phyloP scores from a whole-genome alignment of 2,329 filamentous ascomycete species.

The Pyrenochaeta sp. region DNA sequence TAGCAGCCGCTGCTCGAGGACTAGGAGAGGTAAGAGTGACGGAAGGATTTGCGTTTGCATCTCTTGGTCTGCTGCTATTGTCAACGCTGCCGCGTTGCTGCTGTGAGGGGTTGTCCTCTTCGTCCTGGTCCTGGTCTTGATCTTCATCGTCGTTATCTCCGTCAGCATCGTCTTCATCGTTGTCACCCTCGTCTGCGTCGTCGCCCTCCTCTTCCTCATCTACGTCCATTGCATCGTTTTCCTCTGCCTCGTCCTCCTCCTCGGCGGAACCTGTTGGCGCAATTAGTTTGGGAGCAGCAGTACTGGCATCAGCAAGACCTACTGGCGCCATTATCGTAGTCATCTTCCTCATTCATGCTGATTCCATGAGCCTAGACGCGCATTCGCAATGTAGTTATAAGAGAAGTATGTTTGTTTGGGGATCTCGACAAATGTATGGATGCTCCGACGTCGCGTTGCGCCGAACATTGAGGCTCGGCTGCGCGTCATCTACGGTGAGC shows the following conservation, averaged over 20 bases:
- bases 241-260: conserved; percentile 42
- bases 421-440: neutral
- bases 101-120: conserved; percentile 55
- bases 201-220: conserved; percentile 50
- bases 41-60: conserved; percentile 54
- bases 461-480: neutral
- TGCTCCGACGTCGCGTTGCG: conserved; percentile 9
- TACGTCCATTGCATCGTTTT: conserved; percentile 48
- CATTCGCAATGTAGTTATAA: conserved; percentile 1
- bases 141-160: conserved; percentile 53
- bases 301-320: conserved; percentile 11
- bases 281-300: conserved; percentile 12
- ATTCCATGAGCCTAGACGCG: conserved; percentile 15
- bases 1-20: conserved; percentile 43
- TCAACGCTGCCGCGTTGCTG: conserved; percentile 38
- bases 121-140: conserved; percentile 54
- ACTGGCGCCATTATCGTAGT: conserved; percentile 53
- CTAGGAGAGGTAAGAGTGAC: conserved; percentile 60
- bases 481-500: conserved; percentile 15
- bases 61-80: conserved; percentile 37
- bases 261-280: conserved; percentile 31
- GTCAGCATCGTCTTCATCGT: conserved; percentile 54
- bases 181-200: conserved; percentile 53
- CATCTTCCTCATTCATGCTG: conserved; percentile 57
- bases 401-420: neutral